Percentiles rank a stretch among this genome's conserved stretches.
Conservation (phyloP, 805 yeast species). For the Candida andamanensis region DNA sequence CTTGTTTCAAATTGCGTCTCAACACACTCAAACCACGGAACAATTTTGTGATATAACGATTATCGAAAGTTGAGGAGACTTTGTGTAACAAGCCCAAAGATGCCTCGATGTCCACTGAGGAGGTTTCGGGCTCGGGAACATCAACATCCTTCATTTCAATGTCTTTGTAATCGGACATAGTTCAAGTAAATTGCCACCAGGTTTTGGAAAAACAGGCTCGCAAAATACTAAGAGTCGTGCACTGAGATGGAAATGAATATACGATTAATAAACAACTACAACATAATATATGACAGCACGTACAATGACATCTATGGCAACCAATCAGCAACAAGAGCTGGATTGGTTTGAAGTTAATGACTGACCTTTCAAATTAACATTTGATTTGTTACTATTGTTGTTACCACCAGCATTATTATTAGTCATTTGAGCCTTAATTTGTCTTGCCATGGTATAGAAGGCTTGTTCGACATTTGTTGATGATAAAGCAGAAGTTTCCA, state of each 20-base stretch:
- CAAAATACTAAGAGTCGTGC: no score
- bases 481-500: conserved; percentile 93
- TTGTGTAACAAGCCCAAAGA: conserved; percentile 47
- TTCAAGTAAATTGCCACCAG: background rate
- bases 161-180: conserved; percentile 6
- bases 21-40: conserved; percentile 76
- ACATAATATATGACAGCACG: no score
- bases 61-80: conserved; percentile 71
- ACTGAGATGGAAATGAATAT: no score
- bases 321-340: conserved; percentile 33
- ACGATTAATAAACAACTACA: no score
- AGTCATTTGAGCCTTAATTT: conserved; percentile 93
- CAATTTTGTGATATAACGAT: conserved; percentile 80
- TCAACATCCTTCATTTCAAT: conserved; percentile 18
- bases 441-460: conserved; percentile 97
- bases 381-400: conserved; percentile 53
- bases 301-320: no score
- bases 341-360: conserved; percentile 38
- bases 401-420: conserved; percentile 36
- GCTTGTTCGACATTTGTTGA: conserved; percentile 98
- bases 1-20: conserved; percentile 51
- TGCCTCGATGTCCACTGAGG: conserved; percentile 41
- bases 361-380: conserved; percentile 72
- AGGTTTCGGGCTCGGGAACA: conserved; percentile 4
- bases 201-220: no score